Evolutionary conservation across 2,329 filamentous ascomycete species (phyloP).

Genomic region (Phoma sp.): DNA sequence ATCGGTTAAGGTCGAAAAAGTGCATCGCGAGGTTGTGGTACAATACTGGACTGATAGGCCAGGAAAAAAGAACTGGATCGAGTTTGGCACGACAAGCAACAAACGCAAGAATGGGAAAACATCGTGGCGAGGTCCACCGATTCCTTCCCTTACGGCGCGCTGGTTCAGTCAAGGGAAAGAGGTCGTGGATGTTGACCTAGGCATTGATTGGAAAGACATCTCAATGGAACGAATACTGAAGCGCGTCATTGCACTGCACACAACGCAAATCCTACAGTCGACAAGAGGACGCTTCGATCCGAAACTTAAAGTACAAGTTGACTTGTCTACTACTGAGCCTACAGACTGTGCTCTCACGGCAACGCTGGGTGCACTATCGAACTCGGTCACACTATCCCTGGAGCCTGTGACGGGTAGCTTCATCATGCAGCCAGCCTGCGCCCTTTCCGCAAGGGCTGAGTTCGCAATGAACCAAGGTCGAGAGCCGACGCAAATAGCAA

Average conservation of each 20-base stretch:
- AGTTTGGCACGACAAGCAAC: constrained; percentile 80
- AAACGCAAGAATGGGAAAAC: constrained; percentile 44
- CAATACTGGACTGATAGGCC: constrained; percentile 85
- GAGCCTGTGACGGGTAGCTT: constrained; percentile 81
- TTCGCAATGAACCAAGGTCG: constrained; percentile 66
- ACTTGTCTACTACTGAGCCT: constrained; percentile 66
- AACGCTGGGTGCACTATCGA: constrained; percentile 69
- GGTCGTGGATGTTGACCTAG: constrained; percentile 69
- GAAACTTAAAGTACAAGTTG: constrained; percentile 64
- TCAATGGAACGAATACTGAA: constrained; percentile 78
- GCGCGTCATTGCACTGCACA: constrained; percentile 75
- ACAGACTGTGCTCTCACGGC: constrained; percentile 71
- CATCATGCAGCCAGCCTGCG: constrained; percentile 65
- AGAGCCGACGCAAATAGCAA: constrained; percentile 64
- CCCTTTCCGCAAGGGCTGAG: constrained; percentile 60
- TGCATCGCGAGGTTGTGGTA: constrained; percentile 81
- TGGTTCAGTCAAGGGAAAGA: constrained; percentile 89
- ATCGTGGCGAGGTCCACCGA: constrained; percentile 42
- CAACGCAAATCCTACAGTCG: constrained; percentile 71
- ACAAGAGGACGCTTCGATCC: constrained; percentile 63
- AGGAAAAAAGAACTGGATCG: constrained; percentile 84
- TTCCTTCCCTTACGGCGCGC: constrained; percentile 62
- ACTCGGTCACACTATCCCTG: constrained; percentile 65
- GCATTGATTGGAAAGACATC: constrained; percentile 69
- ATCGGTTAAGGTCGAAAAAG: constrained; percentile 74